Evolutionary conservation across 2,329 filamentous ascomycete species (phyloP), one percentile per base, ranked within the genome.

Genomic region (Macroventuria anomochaeta): DNA sequence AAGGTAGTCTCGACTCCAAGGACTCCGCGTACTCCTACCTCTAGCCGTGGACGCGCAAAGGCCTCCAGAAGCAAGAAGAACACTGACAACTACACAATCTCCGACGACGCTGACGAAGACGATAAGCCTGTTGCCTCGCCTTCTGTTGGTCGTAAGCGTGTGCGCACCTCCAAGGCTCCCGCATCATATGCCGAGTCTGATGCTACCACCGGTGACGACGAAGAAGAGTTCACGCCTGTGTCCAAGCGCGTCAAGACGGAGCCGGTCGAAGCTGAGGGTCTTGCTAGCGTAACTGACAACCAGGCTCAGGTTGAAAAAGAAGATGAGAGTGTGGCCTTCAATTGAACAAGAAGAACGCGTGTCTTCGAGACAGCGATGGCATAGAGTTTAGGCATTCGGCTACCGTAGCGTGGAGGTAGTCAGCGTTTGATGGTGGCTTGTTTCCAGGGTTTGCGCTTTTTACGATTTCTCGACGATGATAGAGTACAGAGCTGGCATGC

Each of bases 221-320:
- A 54, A n/a, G 49, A 42, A 4, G 31, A 32, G 10, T 49, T 49
- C 28, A 29, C 13, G 2, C 44, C 44, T 2, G 7, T 18, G 5
- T 2, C 0, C 23, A 54, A 54, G 51, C 47, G 42, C n/a, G 44
- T 54, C 21, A 54, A 54, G 39, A 11, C 8, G 1, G 51, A 49
- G 15, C 8, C 18, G 1, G 17, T 46, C 3, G 44, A 49, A 1
- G 21, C 36, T 4, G 23, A 54, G 10, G 31, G n/a, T 2, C 5
- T 18, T 13, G 8, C 13, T 23, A 7, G 17, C 12, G 8, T 26
- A 6, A 13, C n/a, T 12, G 5, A 2, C 7, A 11, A 2, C 17
- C 7, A 36, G 4, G 7, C 5, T 8, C n/a, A 4, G 10, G 18
- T 25, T 5, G 34, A 46, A n/a, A 29, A 46, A 1, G 41, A 41